These are phyloP conservation scores for Mucor racemosus DNA, from an alignment of 371 early-diverging fungal species.

Conservation along the genomic window DNA sequence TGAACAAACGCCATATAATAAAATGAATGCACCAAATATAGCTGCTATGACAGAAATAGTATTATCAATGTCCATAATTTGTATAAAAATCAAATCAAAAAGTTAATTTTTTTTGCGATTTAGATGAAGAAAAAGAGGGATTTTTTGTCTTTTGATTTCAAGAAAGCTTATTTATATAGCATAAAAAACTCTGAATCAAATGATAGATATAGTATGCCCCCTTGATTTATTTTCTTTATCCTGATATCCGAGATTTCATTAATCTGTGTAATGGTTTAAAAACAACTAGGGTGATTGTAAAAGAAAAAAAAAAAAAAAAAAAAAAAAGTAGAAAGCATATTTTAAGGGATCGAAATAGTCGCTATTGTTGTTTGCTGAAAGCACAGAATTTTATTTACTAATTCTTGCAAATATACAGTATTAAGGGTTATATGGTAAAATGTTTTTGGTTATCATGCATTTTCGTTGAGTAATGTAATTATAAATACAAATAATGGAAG, in stretches of 20 bases:
- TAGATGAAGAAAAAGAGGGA: not conserved
- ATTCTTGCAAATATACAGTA: too few species aligned
- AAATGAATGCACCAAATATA: constrained; percentile 82
- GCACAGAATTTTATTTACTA: too few species aligned
- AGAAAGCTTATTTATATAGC: not conserved
- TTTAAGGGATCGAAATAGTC: too few species aligned
- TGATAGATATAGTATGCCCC: not conserved
- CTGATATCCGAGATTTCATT: not conserved
- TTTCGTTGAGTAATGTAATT: not conserved
- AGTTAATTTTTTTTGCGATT: not conserved
- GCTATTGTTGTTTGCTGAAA: too few species aligned
- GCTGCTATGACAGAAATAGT: constrained; percentile 33
- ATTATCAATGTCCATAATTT: constrained; percentile 10
- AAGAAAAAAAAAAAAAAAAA: not conserved
- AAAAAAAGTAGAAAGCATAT: not conserved
- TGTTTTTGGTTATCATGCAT: too few species aligned
- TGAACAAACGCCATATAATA: constrained; percentile 84
- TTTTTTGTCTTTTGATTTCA: not conserved
- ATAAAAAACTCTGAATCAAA: not conserved
- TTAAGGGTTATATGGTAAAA: too few species aligned
- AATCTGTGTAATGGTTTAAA: too few species aligned
- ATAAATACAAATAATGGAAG: not conserved
- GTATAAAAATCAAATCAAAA: not conserved
- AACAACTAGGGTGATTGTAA: too few species aligned
- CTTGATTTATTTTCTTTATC: constrained; percentile 1